Conservation (phyloP, 2,329 filamentous ascomycete genomes). For the Botrytis deweyae region DNA sequence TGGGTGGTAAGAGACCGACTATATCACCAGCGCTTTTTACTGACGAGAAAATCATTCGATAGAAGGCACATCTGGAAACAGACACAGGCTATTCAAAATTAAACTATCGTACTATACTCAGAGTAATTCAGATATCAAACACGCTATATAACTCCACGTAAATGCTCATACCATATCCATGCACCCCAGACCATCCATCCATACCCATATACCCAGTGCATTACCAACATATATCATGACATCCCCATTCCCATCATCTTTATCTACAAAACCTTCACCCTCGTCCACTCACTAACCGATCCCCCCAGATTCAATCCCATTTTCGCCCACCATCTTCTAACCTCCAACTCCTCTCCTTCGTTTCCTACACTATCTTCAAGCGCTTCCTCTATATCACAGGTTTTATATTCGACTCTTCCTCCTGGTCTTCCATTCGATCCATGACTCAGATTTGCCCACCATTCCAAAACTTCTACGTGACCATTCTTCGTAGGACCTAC, state of each 20-base stretch:
- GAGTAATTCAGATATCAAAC: neutral
- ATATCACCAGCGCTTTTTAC: neutral
- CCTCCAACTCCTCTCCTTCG: slow-evolving; percentile 62
- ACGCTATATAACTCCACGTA: neutral
- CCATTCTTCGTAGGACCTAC: slow-evolving; percentile 86
- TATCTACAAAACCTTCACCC: slow-evolving; percentile 50
- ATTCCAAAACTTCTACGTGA: slow-evolving; percentile 80
- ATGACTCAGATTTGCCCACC: slow-evolving; percentile 73
- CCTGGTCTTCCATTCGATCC: slow-evolving; percentile 52
- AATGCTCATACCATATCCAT: slow-evolving; percentile 4
- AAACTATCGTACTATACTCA: neutral
- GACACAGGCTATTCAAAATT: neutral
- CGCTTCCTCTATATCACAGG: slow-evolving; percentile 92
- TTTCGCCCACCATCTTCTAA: slow-evolving; percentile 82
- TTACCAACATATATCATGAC: neutral
- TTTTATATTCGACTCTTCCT: slow-evolving; percentile 85
- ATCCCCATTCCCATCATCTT: too few relatives aligned
- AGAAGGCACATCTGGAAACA: neutral
- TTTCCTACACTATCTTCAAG: slow-evolving; percentile 76
- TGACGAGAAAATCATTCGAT: neutral
- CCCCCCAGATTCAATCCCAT: slow-evolving; percentile 69
- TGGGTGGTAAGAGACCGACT: neutral
- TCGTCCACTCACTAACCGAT: slow-evolving; percentile 71
- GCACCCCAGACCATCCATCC: neutral
- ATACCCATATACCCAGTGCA: neutral